Evolutionary conservation across 1,284 basidiomycete species (phyloP), one percentile per base, ranked within the genome.

Genomic region (Bjerkandera adusta): DNA sequence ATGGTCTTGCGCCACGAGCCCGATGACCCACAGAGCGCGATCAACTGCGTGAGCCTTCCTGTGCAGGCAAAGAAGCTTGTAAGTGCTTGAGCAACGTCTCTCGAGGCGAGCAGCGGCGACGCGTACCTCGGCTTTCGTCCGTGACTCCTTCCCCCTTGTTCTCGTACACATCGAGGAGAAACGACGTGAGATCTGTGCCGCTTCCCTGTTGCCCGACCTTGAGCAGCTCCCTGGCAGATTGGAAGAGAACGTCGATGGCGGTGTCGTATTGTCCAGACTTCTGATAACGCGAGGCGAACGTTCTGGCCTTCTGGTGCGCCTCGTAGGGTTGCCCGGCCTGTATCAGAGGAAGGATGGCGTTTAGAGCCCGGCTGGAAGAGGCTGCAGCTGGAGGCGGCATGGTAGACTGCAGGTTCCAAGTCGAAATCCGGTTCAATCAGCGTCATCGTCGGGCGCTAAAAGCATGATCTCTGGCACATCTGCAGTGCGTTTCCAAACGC

Each of bases 271-370:
- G 85, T 1, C 75, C 76, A 3, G 89, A 83, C 66, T 89, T 87
- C 42, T 75, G 70, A 63, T 96, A 91, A 57, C 93, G 79, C 10
- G 92, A 85, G 4, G 92, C 92, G 53, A 94, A 95, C 21, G 94
- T 97, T 25, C 94, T 83, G 21, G 92, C 89, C 69, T 96, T 96
- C 66, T 97, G 93, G 59, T 97, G 94, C 0, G 92, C 93, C 57
- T 91, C 89, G 67, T 97, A 96, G 3, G 88, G 79, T 50, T 85
- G 74, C 12, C 85, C 79, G 15, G 73, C 71, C 11, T 76, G 65
- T 46, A 92, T 84, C 39, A 86, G 76, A 16, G 88, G 88, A 26
- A 91, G 67, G 51, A 91, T 90, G 4, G 85, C 86, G 54, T 79
- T 79, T 15, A 91, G 70, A 37, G 88, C 89, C 49, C 78, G 76